Evolutionary conservation across 202 grass and related monocot genomes (phyloP).

Genomic region (Saccharum hybrid): DNA sequence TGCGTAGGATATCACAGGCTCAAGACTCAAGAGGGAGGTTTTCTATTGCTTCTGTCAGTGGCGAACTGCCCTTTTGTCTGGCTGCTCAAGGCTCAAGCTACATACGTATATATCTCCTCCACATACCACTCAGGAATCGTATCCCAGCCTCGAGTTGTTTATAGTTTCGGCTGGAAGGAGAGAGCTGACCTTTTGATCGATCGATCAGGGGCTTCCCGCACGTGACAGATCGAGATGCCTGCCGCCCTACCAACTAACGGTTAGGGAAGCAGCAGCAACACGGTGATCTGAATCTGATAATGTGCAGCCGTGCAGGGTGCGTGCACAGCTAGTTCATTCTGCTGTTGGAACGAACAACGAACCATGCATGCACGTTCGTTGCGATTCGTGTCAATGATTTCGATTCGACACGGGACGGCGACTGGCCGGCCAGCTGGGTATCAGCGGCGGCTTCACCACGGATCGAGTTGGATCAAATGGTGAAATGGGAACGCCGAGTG

Average conservation of each 20-base stretch:
- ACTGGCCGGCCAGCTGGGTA: too few relatives aligned
- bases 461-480: too few relatives aligned
- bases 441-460: neutral
- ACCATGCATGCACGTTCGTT: too few relatives aligned
- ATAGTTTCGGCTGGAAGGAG: neutral
- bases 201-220: neutral
- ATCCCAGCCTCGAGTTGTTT: slow-evolving; percentile 17
- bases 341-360: too few relatives aligned
- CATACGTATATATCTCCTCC: neutral
- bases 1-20: neutral
- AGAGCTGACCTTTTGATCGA: slow-evolving; percentile 41
- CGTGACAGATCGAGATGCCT: slow-evolving; percentile 27
- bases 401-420: too few relatives aligned
- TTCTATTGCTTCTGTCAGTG: slow-evolving; percentile 41
- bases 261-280: too few relatives aligned
- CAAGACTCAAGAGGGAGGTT: neutral
- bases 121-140: neutral
- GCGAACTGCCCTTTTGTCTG: slow-evolving; percentile 4
- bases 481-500: too few relatives aligned
- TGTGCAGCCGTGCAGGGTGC: too few relatives aligned
- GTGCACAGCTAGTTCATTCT: too few relatives aligned
- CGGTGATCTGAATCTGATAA: too few relatives aligned
- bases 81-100: neutral
- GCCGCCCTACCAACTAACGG: neutral
- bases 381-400: neutral